Conservation (phyloP, 495 filamentous ascomycete genomes). For the Parachaetomium inaequale region DNA sequence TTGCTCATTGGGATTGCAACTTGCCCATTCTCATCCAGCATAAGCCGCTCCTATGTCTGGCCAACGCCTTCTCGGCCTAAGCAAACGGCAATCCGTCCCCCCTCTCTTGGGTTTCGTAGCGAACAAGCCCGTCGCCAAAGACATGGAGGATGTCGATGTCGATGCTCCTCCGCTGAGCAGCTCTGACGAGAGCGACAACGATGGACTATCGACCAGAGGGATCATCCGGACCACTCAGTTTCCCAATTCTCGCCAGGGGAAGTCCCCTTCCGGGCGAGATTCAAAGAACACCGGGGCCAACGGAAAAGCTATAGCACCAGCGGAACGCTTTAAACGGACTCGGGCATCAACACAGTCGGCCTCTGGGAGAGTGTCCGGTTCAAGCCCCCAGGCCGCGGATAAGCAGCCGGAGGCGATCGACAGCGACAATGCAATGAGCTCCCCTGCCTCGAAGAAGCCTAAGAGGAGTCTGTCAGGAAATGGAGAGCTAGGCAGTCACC, state of each 20-base stretch:
- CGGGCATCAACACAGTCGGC: background rate
- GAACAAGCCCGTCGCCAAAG: background rate
- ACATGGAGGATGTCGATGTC: background rate
- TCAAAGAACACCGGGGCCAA: background rate
- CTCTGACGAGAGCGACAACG: constrained; percentile 9
- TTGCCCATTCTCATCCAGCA: background rate
- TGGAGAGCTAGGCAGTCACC: constrained; percentile 3
- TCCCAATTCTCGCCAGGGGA: background rate
- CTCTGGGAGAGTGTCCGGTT: background rate
- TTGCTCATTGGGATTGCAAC: background rate
- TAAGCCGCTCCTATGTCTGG: background rate
- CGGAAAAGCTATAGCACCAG: background rate
- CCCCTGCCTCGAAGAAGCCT: constrained; percentile 10
- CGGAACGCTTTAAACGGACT: background rate
- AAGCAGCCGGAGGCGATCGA: background rate
- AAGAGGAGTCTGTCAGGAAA: background rate
- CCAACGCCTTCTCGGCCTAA: constrained; percentile 14
- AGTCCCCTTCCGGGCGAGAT: background rate
- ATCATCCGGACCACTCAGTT: constrained; percentile 7
- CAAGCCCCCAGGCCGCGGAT: background rate
- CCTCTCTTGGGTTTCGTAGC: background rate
- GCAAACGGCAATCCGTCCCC: constrained; percentile 10
- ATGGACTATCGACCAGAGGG: constrained; percentile 4
- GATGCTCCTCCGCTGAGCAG: constrained; percentile 23
- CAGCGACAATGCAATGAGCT: background rate